phyloP scores from a whole-genome alignment of 306 rosid species.

The Crotalaria pallida region DNA sequence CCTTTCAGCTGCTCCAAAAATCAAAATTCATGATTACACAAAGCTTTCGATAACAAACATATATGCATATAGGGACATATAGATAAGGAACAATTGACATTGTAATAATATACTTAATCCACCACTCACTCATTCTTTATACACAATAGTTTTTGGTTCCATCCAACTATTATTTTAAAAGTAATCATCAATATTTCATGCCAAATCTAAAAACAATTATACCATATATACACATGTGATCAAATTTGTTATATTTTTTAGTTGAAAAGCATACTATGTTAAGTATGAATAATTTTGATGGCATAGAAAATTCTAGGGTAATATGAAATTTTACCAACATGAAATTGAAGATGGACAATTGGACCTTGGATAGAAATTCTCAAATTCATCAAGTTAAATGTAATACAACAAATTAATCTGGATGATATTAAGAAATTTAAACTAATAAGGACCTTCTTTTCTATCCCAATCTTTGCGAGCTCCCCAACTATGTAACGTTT shows the following conservation, averaged over 20 bases:
- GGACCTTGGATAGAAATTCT: neutral
- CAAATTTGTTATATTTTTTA: neutral
- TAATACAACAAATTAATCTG: neutral
- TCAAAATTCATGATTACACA: conserved; percentile 13
- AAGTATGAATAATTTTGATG: neutral
- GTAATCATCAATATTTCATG: neutral
- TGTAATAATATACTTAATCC: neutral
- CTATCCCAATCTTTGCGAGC: conserved; percentile 63
- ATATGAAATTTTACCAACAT: neutral
- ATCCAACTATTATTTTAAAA: neutral
- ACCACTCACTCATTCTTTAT: neutral
- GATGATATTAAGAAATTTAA: neutral
- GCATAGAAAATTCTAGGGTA: neutral
- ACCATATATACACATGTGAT: neutral
- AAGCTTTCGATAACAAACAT: conserved; percentile 12
- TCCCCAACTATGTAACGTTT: conserved; percentile 54
- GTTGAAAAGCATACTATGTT: neutral
- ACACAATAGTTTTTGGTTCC: neutral
- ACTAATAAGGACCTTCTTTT: conserved; percentile 55
- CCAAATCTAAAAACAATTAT: neutral
- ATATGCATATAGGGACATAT: neutral
- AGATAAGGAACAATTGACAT: neutral
- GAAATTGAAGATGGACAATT: neutral
- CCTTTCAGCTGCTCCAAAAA: conserved; percentile 80
- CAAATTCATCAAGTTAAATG: neutral